Evolutionary conservation across 805 yeast species (phyloP).

Genomic region (Suhomyces xylopsoci): DNA sequence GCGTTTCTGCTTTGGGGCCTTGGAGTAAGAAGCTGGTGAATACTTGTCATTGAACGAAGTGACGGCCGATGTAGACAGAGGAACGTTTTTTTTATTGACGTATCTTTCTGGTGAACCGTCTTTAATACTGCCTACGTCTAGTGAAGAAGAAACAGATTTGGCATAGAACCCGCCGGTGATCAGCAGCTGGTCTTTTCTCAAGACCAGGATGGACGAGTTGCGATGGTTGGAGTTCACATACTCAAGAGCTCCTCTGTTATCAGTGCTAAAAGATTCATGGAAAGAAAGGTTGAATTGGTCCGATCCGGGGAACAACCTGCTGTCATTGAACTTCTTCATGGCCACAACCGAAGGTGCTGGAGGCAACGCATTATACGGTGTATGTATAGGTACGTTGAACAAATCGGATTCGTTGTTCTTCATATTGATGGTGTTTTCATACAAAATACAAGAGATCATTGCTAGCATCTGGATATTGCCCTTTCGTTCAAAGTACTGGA

Average conservation of each 20-base stretch:
- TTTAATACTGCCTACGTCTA: conserved; percentile 12
- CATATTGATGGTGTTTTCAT: conserved; percentile 36
- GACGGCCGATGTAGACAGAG: neutral
- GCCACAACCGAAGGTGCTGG: conserved; percentile 25
- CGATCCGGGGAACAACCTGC: neutral
- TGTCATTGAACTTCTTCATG: conserved; percentile 11
- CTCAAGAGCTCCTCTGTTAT: conserved; percentile 3
- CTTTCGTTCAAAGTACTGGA: conserved; percentile 58
- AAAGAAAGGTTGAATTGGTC: conserved; percentile 3
- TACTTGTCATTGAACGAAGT: neutral
- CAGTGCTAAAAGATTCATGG: conserved; percentile 6
- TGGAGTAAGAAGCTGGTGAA: neutral
- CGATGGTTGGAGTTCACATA: conserved; percentile 6
- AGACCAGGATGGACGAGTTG: conserved; percentile 8
- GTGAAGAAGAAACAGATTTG: conserved; percentile 15
- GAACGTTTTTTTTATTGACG: conserved; percentile 18
- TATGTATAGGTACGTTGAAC: conserved; percentile 43
- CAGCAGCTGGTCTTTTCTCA: conserved; percentile 8
- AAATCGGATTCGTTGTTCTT: conserved; percentile 15
- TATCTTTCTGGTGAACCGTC: conserved; percentile 18
- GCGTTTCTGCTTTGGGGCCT: neutral
- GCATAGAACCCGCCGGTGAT: conserved; percentile 9
- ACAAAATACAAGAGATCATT: conserved; percentile 73
- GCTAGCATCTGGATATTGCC: conserved; percentile 88
- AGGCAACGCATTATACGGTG: conserved; percentile 41